phyloP scores from a whole-genome alignment of 352 stramenopile species.

The Phytophthora sansomeana region DNA sequence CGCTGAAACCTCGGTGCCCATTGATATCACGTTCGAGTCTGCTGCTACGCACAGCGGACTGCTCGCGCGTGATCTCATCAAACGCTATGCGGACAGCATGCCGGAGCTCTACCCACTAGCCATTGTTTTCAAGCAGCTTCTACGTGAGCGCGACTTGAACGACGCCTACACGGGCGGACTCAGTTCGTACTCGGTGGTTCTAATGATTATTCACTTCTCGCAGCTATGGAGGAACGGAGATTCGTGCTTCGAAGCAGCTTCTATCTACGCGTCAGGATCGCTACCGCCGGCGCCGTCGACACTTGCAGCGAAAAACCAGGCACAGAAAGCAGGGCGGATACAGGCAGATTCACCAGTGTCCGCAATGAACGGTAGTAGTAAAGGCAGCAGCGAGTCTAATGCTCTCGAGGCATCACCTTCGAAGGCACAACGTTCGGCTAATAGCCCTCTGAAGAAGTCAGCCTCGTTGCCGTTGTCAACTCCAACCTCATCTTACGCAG shows the following conservation, averaged over 20 bases:
- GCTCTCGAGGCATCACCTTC: not conserved
- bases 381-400: conserved; percentile 21
- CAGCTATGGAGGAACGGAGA: conserved; percentile 73
- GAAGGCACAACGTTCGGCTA: conserved; percentile 10
- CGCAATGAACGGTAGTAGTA: conserved; percentile 17
- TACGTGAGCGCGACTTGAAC: conserved; percentile 91
- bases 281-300: conserved; percentile 44
- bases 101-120: conserved; percentile 90
- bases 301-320: conserved; percentile 36
- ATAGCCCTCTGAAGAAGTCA: conserved; percentile 28
- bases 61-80: conserved; percentile 85
- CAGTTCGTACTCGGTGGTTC: conserved; percentile 92
- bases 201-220: conserved; percentile 93
- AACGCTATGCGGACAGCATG: conserved; percentile 81
- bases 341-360: conserved; percentile 5
- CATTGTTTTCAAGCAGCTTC: conserved; percentile 92
- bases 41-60: conserved; percentile 84
- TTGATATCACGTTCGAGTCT: conserved; percentile 90
- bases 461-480: conserved; percentile 20
- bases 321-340: conserved; percentile 35
- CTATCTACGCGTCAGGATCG: conserved; percentile 73
- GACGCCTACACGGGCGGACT: conserved; percentile 92
- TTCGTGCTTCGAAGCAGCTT: conserved; percentile 57
- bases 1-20: conserved; percentile 75
- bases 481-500: conserved; percentile 67